A percentile compares a stretch with the other conserved stretches of the same genome.
These are phyloP conservation scores for Vigna reflexopilosa DNA, from an alignment of 306 rosid genomes.

Conservation along the genomic window DNA sequence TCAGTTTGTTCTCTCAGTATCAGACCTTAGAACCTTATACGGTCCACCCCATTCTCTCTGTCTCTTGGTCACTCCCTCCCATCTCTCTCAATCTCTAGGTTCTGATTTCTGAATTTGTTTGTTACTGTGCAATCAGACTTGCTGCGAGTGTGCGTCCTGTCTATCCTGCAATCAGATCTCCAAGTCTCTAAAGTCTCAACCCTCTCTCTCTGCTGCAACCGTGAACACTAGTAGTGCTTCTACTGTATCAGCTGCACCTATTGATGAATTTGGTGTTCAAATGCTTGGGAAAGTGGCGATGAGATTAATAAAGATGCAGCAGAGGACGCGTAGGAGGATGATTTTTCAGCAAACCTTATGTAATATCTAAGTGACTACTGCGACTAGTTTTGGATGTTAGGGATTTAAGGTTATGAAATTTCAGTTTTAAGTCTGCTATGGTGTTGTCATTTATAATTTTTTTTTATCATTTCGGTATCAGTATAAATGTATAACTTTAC, in stretches of 20 bases:
- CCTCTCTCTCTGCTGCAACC: not conserved
- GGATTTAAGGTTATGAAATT: not conserved
- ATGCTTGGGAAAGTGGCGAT: not conserved
- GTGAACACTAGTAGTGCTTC: not conserved
- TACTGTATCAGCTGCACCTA: not conserved
- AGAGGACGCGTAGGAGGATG: not conserved
- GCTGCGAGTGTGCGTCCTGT: not conserved
- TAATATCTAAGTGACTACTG: not conserved
- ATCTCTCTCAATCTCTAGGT: not conserved
- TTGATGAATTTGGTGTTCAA: not conserved
- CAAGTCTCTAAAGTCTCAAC: not conserved
- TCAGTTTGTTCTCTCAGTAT: not conserved
- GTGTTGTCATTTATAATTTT: not conserved
- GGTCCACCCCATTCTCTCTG: not conserved
- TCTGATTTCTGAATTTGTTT: not conserved
- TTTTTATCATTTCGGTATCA: not conserved
- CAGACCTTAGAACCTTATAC: not conserved
- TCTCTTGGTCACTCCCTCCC: not conserved
- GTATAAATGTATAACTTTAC: not conserved
- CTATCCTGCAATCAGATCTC: not conserved
- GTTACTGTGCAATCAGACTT: not conserved
- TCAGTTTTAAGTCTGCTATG: not conserved
- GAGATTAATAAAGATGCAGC: not conserved
- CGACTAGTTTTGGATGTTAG: not conserved
- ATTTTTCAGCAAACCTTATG: not conserved